Conservation (phyloP, 805 yeast genomes). For the Candida railenensis region DNA sequence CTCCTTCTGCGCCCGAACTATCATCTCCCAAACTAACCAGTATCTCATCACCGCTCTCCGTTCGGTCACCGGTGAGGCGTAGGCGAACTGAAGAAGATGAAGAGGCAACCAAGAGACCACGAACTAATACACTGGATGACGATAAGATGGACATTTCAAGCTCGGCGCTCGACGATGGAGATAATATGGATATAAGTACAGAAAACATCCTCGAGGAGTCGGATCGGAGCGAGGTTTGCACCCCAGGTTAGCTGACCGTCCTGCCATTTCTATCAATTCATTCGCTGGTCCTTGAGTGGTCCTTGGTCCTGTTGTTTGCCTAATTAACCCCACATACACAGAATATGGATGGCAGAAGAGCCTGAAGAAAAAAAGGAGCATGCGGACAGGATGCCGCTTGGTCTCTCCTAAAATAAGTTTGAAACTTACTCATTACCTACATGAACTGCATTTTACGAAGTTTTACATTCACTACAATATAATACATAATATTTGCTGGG, state of each 20-base stretch:
- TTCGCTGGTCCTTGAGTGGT: too few species aligned
- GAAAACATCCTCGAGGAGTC: conserved; percentile 2
- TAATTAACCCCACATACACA: too few species aligned
- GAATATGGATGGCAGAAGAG: too few species aligned
- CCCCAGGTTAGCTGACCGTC: too few species aligned
- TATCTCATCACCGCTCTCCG: neutral
- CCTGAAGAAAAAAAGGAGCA: too few species aligned
- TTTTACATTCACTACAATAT: neutral
- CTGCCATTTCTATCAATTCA: too few species aligned
- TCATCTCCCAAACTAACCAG: neutral
- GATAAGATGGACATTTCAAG: conserved; percentile 12
- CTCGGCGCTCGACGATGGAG: conserved; percentile 5
- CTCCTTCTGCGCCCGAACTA: neutral
- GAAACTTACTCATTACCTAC: too few species aligned
- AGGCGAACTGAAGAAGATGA: conserved; percentile 1
- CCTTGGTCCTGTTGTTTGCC: too few species aligned
- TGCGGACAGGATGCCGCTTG: neutral
- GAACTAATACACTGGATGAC: conserved; percentile 4
- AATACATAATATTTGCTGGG: neutral
- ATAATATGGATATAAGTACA: conserved; percentile 8
- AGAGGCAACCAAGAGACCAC: conserved; percentile 5
- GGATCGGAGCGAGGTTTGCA: conserved; percentile 3
- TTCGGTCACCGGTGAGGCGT: conserved; percentile 5
- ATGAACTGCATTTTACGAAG: too few species aligned
- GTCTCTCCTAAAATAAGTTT: neutral